Evolutionary conservation across 1,284 basidiomycete genomes (phyloP), one percentile per base, ranked within the genome.

Genomic region (Schizopora paradoxa): DNA sequence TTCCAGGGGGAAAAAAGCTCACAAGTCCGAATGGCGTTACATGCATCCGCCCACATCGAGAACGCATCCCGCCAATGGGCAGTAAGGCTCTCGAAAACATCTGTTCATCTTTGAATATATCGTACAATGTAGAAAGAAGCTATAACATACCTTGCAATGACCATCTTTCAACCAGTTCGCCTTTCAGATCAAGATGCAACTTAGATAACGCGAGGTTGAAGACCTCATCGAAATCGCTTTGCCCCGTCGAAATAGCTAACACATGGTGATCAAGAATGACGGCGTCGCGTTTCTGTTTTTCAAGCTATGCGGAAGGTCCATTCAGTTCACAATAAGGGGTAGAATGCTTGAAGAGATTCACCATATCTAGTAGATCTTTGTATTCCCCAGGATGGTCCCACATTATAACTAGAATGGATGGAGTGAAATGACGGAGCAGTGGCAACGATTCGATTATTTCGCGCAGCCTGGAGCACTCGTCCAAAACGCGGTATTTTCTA

Each of bases 401-500:
- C 14, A 66, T 68, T 35, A 86, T 61, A 6, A 81, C 61, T 11
- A 86, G 46, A 4, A 86, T 58, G 1, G 76, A 73, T 6, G 84
- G 80, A 2, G 70, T 55, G 54, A 77, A 86, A 61, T 74, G 71
- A 16, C 76, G 75, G 34, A 68, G 65, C 3, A 63, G 51, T 1
- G 77, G 76, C 19, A 86, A 61, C 2, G 64, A 59, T 32, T 74
- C 66, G 22, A 86, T 57, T 14, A 85, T 64, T 48, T 84, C 79
- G 18, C 83, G 73, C 14, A 87, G 62, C 14, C 85, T 74, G 18
- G 77, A 62, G 54, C 80, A 86, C 56, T 87, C 84, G 51, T 86
- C 84, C 21, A 87, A 61, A 23, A 79, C 64, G 10, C 77, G 77
- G 54, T 80, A 85, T 67, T 86, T 85, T 57, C 83, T 86, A 49